Evolutionary conservation across 139 green algal species (phyloP), one percentile per base, ranked within the genome.

Genomic region (Picochlorum sp.): DNA sequence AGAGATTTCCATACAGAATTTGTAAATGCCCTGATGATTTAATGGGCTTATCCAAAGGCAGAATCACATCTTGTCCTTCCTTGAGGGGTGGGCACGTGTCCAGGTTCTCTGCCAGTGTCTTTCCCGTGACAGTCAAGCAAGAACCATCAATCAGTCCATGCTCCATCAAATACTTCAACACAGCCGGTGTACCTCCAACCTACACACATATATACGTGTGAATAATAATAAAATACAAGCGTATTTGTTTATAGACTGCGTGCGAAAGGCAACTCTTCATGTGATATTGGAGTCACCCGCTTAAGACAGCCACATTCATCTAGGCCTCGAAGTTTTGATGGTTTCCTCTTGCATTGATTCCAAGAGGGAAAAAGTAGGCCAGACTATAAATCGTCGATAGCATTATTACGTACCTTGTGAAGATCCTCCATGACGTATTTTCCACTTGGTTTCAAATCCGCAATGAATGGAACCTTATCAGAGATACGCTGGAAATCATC

Each of bases 361-460:
- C 47, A 21, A 20, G 16, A 21, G 47, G 47, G n/a, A 6, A 20
- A 24, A 21, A 9, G 11, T 54, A 54, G n/a, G 47, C n/a, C n/a
- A 21, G 5, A 20, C 47, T 54, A 5, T 26, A 54, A 0, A 20
- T 21, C 47, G 11, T 54, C 41, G 21, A 16, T 0, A 30, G 0
- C 28, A 30, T 30, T 30, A 13, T 16, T 6, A 6, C n/a, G 15
- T 66, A 90, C 84, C 80, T 92, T 93, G 84, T 99, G 93, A 38
- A 99, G 32, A 65, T 98, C 94, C 81, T 98, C 93, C 94, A 98
- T 98, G 13, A 98, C 93, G 67, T 96, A 98, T 54, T 88, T 89
- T 49, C 94, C 94, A 8, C 61, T 85, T 11, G 94, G 94, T 78
- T 97, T 97, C 47, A 99, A 79, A 80, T 99, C 91, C 16, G 88